Evolutionary conservation across 1,139 yeast genomes (phyloP).

Genomic region (Yamadazyma dushanensis): DNA sequence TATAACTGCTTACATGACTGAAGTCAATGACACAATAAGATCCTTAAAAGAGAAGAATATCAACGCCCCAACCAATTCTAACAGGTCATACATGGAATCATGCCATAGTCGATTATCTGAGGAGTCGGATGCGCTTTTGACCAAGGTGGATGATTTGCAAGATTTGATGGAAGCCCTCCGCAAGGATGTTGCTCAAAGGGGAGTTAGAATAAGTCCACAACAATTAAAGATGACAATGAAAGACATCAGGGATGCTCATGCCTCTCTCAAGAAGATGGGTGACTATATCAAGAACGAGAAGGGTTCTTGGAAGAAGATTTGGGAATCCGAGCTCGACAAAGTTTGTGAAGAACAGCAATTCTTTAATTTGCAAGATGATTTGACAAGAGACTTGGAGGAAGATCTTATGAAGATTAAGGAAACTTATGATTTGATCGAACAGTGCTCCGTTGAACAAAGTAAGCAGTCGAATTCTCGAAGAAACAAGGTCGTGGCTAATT

Average conservation of each 20-base stretch:
- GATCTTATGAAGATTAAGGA: conserved; percentile 80
- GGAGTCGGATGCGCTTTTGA: conserved; percentile 72
- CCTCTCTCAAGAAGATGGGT: conserved; percentile 54
- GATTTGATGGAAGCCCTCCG: conserved; percentile 88
- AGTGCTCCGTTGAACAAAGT: conserved; percentile 77
- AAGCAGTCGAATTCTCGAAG: conserved; percentile 35
- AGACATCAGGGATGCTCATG: conserved; percentile 62
- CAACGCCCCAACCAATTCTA: conserved; percentile 46
- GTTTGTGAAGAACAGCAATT: conserved; percentile 95
- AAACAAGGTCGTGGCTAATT: conserved; percentile 39
- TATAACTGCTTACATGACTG: conserved; percentile 44
- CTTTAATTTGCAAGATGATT: conserved; percentile 84
- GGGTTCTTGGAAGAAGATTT: conserved; percentile 83
- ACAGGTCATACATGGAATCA: conserved; percentile 71
- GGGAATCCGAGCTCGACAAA: conserved; percentile 89
- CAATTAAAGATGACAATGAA: conserved; percentile 67
- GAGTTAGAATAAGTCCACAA: conserved; percentile 77
- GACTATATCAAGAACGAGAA: conserved; percentile 67
- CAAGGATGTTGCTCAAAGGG: conserved; percentile 90
- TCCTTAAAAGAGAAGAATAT: conserved; percentile 48
- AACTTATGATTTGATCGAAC: conserved; percentile 77
- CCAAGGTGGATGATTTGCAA: conserved; percentile 87
- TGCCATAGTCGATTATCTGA: conserved; percentile 74
- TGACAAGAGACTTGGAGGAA: conserved; percentile 74
- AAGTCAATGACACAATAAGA: conserved; percentile 48